A percentile compares a stretch with the other conserved stretches of the same genome.
Conservation (phyloP, 768 basidiomycete species). For the Pleurotus djamor region DNA sequence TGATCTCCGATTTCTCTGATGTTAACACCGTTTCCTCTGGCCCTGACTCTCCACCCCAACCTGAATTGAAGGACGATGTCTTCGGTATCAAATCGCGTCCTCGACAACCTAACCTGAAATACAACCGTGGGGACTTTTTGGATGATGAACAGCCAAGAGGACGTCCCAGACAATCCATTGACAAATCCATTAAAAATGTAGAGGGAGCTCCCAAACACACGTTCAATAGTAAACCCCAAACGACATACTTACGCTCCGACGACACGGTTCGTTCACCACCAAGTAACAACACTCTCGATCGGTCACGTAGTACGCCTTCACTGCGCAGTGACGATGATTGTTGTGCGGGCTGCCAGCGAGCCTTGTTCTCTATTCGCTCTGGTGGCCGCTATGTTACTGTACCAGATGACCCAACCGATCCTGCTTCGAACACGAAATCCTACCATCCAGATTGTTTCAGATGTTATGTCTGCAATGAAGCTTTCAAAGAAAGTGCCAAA, state of each 20-base stretch:
- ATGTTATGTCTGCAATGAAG: conserved; percentile 61
- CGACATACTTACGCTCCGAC: neutral
- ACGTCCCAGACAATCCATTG: conserved; percentile 27
- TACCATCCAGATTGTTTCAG: conserved; percentile 80
- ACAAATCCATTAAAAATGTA: neutral
- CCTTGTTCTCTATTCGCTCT: conserved; percentile 54
- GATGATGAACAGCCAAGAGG: conserved; percentile 21
- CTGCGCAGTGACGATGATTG: conserved; percentile 24
- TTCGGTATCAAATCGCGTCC: conserved; percentile 16
- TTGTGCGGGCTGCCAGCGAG: conserved; percentile 60
- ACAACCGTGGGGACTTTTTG: conserved; percentile 22
- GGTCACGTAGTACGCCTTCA: conserved; percentile 18
- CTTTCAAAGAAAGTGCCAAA: conserved; percentile 58
- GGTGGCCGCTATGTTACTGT: conserved; percentile 62
- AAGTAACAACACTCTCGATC: neutral
- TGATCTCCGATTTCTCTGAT: conserved; percentile 62
- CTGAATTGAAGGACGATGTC: conserved; percentile 16
- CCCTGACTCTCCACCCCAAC: conserved; percentile 49
- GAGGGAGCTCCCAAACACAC: conserved; percentile 31
- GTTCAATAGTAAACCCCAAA: conserved; percentile 13
- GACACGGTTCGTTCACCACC: neutral
- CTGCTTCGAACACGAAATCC: conserved; percentile 45
- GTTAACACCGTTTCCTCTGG: conserved; percentile 49
- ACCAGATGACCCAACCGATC: conserved; percentile 41
- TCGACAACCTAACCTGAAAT: neutral